phyloP scores from a whole-genome alignment of 768 basidiomycete species.

The Lactarius deliciosus region DNA sequence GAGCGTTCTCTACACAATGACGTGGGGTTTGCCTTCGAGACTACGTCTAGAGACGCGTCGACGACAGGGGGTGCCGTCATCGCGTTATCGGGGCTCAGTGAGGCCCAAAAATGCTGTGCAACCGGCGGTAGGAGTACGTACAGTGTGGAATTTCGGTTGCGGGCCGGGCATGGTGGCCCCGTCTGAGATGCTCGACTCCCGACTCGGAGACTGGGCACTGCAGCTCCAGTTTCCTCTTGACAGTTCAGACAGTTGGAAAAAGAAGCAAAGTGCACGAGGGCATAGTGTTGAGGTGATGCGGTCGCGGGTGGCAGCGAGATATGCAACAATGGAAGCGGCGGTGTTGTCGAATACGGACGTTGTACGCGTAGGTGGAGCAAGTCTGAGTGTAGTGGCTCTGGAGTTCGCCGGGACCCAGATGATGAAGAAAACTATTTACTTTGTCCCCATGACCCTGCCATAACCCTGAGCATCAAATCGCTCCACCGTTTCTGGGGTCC shows the following conservation, averaged over 20 bases:
- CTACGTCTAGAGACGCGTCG: neutral
- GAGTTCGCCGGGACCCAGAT: neutral
- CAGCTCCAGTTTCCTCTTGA: neutral
- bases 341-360: neutral
- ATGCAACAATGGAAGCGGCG: neutral
- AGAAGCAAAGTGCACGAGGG: neutral
- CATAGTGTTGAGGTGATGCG: neutral
- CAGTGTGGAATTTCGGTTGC: neutral
- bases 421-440: neutral
- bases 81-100: constrained; percentile 6
- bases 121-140: neutral
- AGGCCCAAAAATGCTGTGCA: neutral
- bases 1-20: neutral
- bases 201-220: too few species aligned
- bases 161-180: neutral
- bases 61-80: neutral
- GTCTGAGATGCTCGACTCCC: neutral
- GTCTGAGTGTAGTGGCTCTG: neutral
- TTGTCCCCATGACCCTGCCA: neutral
- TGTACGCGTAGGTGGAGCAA: neutral
- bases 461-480: too few species aligned
- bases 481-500: neutral
- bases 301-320: neutral
- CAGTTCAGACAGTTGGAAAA: neutral
- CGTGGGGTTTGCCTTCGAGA: constrained; percentile 3